Conservation (phyloP, 176 grass and related monocot genomes). For the Dactylis glomerata region DNA sequence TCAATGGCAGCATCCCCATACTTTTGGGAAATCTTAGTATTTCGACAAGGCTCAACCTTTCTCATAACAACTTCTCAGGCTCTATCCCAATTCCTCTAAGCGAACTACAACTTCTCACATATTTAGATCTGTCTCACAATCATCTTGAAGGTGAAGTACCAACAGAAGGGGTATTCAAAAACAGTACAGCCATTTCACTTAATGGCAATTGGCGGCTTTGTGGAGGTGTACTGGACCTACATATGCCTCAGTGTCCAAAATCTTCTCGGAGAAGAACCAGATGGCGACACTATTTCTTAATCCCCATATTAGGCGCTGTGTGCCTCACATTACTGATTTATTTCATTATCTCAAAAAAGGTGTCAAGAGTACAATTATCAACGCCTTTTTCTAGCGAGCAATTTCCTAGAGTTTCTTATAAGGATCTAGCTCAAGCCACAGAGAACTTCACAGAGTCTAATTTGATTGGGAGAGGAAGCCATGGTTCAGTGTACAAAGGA, state of each 20-base stretch:
- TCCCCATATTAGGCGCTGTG: background rate
- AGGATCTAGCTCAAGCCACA: slow-evolving; percentile 47
- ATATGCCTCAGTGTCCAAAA: slow-evolving; percentile 33
- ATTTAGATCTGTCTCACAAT: slow-evolving; percentile 41
- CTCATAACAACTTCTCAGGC: slow-evolving; percentile 32
- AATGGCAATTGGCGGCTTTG: slow-evolving; percentile 31
- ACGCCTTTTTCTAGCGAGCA: background rate
- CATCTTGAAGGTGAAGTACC: slow-evolving; percentile 45
- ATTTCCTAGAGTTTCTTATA: slow-evolving; percentile 37
- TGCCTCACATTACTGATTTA: background rate
- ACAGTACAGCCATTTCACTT: slow-evolving; percentile 21
- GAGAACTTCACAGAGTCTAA: slow-evolving; percentile 44
- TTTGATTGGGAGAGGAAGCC: slow-evolving; percentile 45
- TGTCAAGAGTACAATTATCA: background rate
- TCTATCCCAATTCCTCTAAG: slow-evolving; percentile 28
- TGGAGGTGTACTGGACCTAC: slow-evolving; percentile 38
- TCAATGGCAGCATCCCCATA: slow-evolving; percentile 14
- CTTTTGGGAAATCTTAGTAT: background rate
- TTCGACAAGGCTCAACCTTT: slow-evolving; percentile 22
- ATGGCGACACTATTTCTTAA: background rate
- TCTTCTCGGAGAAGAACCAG: background rate
- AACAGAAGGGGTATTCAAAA: slow-evolving; percentile 36
- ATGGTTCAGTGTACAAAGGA: slow-evolving; percentile 56
- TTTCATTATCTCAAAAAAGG: background rate
- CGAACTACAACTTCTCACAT: slow-evolving; percentile 14